Base-by-base conservation (phyloP, 1,284 basidiomycete genomes). In the Heterobasidion parviporum region DNA sequence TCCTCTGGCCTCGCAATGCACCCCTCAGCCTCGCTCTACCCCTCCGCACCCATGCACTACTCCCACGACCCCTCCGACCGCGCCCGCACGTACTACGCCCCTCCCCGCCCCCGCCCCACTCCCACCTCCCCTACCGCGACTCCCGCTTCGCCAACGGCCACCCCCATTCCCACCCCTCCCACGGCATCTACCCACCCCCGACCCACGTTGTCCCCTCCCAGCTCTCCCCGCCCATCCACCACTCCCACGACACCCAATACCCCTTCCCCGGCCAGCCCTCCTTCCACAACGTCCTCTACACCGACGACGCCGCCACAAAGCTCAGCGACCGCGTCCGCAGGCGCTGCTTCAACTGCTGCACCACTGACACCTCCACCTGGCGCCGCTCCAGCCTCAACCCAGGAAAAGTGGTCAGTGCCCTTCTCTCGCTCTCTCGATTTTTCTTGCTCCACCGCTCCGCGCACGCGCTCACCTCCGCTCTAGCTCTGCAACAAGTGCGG, bases 401-500 rank as follows among this genome's bases (percentile, higher is more conserved):
- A 2, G 88, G 88, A 38, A 91, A 91, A 79, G 89, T 90, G 62
- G 87, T 89, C 64, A 59, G 87, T 78, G 46, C 35, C 1, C 18
- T 43, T 35, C 14, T 44, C 9, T 9, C 18, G 18, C 18, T 18
- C 20, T 41, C 3, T 7, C 50, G 20, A n/a, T 53, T 59, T 53
- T 26, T 48, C 12, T 6, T 14, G 41, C 41, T 53, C 54, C 43
- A 20, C 36, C 38, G 15, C 14, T 44, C 33, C 49, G 55, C 49
- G 54, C 53, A 36, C 41, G 51, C 49, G 54, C 44, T 58, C 20
- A 54, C 54, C 54, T 20, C 8, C 44, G 51, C 56, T 44, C 32
- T 59, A 90, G 87, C 77, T 91, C n/a, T 91, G 88, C 74, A 91
- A 91, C 77, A 91, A 91, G 65, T 91, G 88, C 64, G 88, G 88